These are phyloP conservation scores for Blastobotrys persicus DNA, from an alignment of 1,139 yeast species.

Conservation along the genomic window DNA sequence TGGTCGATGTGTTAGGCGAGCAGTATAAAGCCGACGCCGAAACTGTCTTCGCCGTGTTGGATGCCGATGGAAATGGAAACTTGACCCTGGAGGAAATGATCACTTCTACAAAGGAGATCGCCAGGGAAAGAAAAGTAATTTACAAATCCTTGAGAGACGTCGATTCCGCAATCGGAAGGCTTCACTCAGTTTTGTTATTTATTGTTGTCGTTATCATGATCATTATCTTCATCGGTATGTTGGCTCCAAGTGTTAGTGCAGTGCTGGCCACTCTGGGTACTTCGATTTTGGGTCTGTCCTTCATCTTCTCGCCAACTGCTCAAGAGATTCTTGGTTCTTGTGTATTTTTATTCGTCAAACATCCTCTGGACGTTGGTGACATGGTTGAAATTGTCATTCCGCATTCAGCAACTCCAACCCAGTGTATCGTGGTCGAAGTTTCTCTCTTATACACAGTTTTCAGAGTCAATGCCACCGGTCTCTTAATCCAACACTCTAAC, in stretches of 20 bases:
- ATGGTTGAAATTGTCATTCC: slow-evolving; percentile 34
- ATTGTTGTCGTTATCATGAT: slow-evolving; percentile 38
- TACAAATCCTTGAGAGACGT: slow-evolving; percentile 41
- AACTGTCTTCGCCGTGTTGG: slow-evolving; percentile 38
- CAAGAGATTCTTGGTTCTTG: slow-evolving; percentile 43
- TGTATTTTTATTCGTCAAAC: slow-evolving; percentile 44
- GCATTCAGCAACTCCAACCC: slow-evolving; percentile 19
- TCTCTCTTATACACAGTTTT: slow-evolving; percentile 42
- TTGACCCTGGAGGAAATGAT: slow-evolving; percentile 41
- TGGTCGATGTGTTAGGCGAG: slow-evolving; percentile 39
- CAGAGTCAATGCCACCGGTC: slow-evolving; percentile 31
- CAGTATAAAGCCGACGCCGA: slow-evolving; percentile 35
- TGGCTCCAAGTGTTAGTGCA: slow-evolving; percentile 42
- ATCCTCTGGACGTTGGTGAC: slow-evolving; percentile 46
- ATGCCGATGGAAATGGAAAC: slow-evolving; percentile 40
- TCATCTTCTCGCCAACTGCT: slow-evolving; percentile 40
- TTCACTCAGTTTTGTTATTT: slow-evolving; percentile 39
- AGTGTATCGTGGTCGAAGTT: slow-evolving; percentile 36
- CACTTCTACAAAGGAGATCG: slow-evolving; percentile 35
- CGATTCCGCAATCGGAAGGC: slow-evolving; percentile 42
- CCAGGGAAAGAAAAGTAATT: slow-evolving; percentile 39
- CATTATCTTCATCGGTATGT: slow-evolving; percentile 42
- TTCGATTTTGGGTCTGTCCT: slow-evolving; percentile 41
- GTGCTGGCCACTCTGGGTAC: slow-evolving; percentile 45
- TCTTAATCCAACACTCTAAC: slow-evolving; percentile 41